These are phyloP conservation scores for Diaporthe capsici DNA, from an alignment of 2,329 filamentous ascomycete species.

Conservation along the genomic window DNA sequence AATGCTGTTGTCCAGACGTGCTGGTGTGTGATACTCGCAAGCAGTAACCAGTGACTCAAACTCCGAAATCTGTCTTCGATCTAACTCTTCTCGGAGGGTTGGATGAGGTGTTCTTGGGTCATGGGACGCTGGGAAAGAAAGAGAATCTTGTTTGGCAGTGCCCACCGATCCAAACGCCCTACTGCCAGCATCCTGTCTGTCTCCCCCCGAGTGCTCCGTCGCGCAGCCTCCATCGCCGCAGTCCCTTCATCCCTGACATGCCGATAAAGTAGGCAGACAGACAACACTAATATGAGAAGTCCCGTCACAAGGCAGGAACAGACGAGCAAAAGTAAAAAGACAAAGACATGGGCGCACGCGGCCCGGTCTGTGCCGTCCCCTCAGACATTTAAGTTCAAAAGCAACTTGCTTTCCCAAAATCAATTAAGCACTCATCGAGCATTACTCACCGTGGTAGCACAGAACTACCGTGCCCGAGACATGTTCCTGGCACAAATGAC, in stretches of 20 bases:
- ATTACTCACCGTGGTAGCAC: background rate
- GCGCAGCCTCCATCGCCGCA: background rate
- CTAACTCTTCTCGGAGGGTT: no score
- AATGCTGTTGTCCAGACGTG: no score
- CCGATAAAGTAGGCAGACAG: no score
- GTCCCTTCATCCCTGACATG: background rate
- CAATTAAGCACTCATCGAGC: no score
- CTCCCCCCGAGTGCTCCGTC: background rate
- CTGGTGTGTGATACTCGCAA: no score
- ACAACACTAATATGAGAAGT: background rate
- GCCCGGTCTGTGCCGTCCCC: background rate
- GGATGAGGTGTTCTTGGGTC: no score
- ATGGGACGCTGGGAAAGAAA: no score
- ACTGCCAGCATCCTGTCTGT: no score
- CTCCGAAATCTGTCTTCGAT: no score
- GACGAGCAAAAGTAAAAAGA: background rate
- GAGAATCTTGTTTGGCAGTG: no score
- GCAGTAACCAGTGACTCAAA: no score
- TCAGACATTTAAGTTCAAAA: background rate
- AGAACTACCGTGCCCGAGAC: slow-evolving; percentile 12
- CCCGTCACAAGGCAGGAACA: background rate
- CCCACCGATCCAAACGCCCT: no score
- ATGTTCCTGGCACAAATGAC: background rate
- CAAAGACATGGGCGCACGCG: background rate
- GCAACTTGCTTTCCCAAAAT: background rate